phyloP scores from a whole-genome alignment of 2,329 filamentous ascomycete genomes.

The Fusarium sororula region DNA sequence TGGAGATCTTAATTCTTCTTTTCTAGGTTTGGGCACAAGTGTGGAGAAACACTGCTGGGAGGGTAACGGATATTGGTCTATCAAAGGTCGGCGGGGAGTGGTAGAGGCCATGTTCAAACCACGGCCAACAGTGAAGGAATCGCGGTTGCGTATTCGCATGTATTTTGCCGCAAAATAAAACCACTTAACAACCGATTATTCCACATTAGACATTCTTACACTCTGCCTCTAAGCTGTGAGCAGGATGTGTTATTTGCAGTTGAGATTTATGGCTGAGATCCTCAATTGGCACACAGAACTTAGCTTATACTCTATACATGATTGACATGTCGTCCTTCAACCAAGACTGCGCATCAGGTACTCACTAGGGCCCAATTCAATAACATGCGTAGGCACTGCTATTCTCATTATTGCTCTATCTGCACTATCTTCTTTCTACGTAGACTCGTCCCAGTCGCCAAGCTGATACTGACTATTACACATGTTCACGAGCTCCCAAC shows the following conservation, averaged over 20 bases:
- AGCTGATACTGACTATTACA: conserved; percentile 68
- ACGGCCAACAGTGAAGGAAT: too few relatives aligned
- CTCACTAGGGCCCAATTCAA: too few relatives aligned
- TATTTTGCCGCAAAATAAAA: too few relatives aligned
- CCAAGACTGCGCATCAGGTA: too few relatives aligned
- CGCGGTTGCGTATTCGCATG: too few relatives aligned
- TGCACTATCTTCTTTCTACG: rapidly evolving
- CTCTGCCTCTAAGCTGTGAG: too few relatives aligned
- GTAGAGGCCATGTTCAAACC: neutral
- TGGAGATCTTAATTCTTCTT: neutral
- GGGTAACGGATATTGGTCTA: neutral
- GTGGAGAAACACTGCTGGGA: neutral
- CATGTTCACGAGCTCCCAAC: conserved; percentile 73
- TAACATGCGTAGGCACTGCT: too few relatives aligned
- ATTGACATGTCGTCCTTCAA: too few relatives aligned
- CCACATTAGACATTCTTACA: rapidly evolving
- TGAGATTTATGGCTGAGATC: too few relatives aligned
- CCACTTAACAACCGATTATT: rapidly evolving
- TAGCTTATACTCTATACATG: too few relatives aligned
- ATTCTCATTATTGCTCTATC: neutral
- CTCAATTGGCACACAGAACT: too few relatives aligned
- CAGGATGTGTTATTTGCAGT: too few relatives aligned
- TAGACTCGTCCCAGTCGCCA: conserved; percentile 44
- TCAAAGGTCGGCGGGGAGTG: neutral
- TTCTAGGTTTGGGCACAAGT: neutral